Evolutionary conservation across 2,329 filamentous ascomycete genomes (phyloP).

Genomic region (Stachybotrys echinatus): DNA sequence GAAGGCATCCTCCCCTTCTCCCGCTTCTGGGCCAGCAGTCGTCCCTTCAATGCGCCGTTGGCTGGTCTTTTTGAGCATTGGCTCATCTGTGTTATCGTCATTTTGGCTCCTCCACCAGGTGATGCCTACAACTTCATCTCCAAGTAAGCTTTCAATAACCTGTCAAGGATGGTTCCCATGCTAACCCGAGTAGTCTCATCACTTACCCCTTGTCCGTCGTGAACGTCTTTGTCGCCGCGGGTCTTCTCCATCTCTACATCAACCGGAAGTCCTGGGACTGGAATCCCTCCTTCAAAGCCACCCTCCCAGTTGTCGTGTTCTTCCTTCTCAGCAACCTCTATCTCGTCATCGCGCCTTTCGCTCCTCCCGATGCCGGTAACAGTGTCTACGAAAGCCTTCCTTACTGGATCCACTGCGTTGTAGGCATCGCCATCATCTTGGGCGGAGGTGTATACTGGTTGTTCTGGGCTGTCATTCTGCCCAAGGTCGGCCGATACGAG

Average conservation of each 20-base stretch:
- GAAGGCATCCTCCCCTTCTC: conserved; percentile 63
- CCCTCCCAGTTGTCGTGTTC: conserved; percentile 48
- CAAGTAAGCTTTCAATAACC: conserved; percentile 44
- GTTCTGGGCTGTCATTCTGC: conserved; percentile 47
- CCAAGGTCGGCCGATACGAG: conserved; percentile 47
- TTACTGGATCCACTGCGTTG: conserved; percentile 54
- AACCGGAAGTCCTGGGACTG: conserved; percentile 42
- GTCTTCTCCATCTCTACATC: conserved; percentile 48
- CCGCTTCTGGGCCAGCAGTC: conserved; percentile 57
- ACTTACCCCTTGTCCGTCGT: conserved; percentile 58
- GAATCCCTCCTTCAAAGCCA: conserved; percentile 50
- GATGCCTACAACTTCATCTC: conserved; percentile 61
- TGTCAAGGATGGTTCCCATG: background rate
- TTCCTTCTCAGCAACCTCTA: conserved; percentile 58
- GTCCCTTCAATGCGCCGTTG: conserved; percentile 57
- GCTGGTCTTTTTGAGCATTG: conserved; percentile 60
- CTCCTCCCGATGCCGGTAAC: conserved; percentile 45
- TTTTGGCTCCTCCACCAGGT: conserved; percentile 61
- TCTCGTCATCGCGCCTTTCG: conserved; percentile 54
- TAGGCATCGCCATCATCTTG: conserved; percentile 48
- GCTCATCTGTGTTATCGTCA: conserved; percentile 58
- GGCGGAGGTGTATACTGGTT: conserved; percentile 52
- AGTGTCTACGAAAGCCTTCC: conserved; percentile 49
- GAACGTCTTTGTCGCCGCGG: conserved; percentile 49
- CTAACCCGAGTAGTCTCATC: conserved; percentile 57